phyloP scores from a whole-genome alignment of 257 asterid species.

The Orobanche coerulescens region DNA sequence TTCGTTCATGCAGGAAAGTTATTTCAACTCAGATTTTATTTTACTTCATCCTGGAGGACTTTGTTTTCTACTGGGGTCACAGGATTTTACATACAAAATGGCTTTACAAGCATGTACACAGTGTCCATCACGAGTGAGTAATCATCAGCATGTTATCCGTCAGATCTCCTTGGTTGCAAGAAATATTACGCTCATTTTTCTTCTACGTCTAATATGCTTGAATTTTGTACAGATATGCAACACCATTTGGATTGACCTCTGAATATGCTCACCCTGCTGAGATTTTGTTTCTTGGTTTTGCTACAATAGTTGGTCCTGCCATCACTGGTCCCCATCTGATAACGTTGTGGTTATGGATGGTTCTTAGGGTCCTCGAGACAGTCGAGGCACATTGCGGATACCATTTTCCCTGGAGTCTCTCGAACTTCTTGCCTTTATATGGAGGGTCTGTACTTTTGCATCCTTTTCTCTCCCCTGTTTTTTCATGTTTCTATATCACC shows the following conservation, averaged over 20 bases:
- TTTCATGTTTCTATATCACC: slow-evolving; percentile 14
- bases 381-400: slow-evolving; percentile 99
- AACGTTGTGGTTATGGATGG: slow-evolving; percentile 96
- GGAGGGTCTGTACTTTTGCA: slow-evolving; percentile 66
- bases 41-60: slow-evolving; percentile 92
- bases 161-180: not conserved
- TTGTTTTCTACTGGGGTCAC: slow-evolving; percentile 97
- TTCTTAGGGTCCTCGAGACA: slow-evolving; percentile 91
- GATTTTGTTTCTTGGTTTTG: slow-evolving; percentile 92
- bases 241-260: slow-evolving; percentile 98
- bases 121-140: slow-evolving; percentile 98
- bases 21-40: slow-evolving; percentile 72
- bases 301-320: slow-evolving; percentile 94
- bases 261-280: slow-evolving; percentile 99
- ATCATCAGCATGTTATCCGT: slow-evolving; percentile 17
- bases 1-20: slow-evolving; percentile 73
- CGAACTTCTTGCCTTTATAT: slow-evolving; percentile 88
- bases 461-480: not conserved
- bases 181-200: slow-evolving; percentile 4
- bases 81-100: slow-evolving; percentile 91
- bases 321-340: slow-evolving; percentile 95
- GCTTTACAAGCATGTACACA: slow-evolving; percentile 98
- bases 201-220: slow-evolving; percentile 14
- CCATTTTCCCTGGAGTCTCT: slow-evolving; percentile 93
- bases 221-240: slow-evolving; percentile 64